These are phyloP conservation scores for Scedosporium dehoogii DNA, from an alignment of 2,329 filamentous ascomycete species.

Conservation along the genomic window DNA sequence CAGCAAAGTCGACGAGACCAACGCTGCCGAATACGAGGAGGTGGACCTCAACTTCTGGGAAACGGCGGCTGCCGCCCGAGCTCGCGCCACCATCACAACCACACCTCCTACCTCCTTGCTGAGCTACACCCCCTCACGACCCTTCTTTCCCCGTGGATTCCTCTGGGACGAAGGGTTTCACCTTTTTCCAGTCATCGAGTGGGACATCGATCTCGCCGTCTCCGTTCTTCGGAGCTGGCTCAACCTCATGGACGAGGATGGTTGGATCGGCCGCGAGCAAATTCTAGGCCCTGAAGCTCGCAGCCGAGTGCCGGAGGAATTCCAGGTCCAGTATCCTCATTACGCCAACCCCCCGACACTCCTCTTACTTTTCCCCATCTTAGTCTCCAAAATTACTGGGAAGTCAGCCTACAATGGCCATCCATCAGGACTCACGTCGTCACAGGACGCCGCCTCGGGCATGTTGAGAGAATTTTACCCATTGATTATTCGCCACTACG, in stretches of 20 bases:
- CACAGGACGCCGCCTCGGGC: slow-evolving; percentile 6
- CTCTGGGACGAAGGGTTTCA: slow-evolving; percentile 99
- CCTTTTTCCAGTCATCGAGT: slow-evolving; percentile 79
- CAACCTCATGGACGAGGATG: slow-evolving; percentile 88
- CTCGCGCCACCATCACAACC: slow-evolving; percentile 53
- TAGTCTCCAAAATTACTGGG: slow-evolving; percentile 66
- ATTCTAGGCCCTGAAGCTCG: slow-evolving; percentile 86
- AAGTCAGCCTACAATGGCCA: slow-evolving; percentile 31
- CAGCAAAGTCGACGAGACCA: slow-evolving; percentile 79
- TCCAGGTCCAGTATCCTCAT: slow-evolving; percentile 92
- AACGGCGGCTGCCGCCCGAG: slow-evolving; percentile 71
- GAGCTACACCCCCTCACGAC: slow-evolving; percentile 80
- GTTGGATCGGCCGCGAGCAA: slow-evolving; percentile 95
- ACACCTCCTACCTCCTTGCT: slow-evolving; percentile 85
- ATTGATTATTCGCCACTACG: slow-evolving; percentile 76
- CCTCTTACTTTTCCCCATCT: slow-evolving; percentile 77
- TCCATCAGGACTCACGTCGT: slow-evolving; percentile 1
- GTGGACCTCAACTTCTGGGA: slow-evolving; percentile 95
- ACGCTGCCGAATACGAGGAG: slow-evolving; percentile 85
- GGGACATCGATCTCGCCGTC: slow-evolving; percentile 79
- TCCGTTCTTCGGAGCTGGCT: slow-evolving; percentile 96
- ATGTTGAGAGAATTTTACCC: slow-evolving; percentile 64
- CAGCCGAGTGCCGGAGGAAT: slow-evolving; percentile 88
- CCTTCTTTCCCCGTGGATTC: slow-evolving; percentile 94
- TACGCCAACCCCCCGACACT: slow-evolving; percentile 95